These are phyloP conservation scores for Talaromyces marneffei DNA, from an alignment of 2,329 filamentous ascomycete species.

Conservation along the genomic window DNA sequence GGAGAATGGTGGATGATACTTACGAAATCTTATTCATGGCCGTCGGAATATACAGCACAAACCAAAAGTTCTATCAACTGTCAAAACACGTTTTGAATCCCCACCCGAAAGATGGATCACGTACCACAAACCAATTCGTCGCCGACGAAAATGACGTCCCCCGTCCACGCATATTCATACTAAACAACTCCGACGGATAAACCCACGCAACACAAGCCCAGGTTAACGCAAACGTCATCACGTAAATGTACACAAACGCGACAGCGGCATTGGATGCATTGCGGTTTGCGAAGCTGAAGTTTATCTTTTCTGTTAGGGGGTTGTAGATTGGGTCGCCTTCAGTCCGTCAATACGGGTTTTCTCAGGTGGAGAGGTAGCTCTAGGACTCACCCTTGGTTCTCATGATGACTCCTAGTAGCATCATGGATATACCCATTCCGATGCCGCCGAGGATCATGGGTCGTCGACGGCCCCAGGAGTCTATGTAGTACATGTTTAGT, in stretches of 20 bases:
- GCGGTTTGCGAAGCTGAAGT: conserved; percentile 18
- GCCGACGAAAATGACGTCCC: conserved; percentile 22
- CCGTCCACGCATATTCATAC: conserved; percentile 19
- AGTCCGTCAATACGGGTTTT: conserved; percentile 5
- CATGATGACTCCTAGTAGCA: conserved; percentile 25
- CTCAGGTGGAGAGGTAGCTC: background rate
- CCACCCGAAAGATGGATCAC: background rate
- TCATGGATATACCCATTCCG: conserved; percentile 25
- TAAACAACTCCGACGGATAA: conserved; percentile 22
- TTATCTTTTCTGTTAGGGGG: conserved; percentile 21
- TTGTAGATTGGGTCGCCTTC: conserved; percentile 19
- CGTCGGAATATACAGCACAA: conserved; percentile 23
- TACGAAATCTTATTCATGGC: conserved; percentile 22
- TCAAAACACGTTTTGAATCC: background rate
- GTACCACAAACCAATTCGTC: conserved; percentile 26
- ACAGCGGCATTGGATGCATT: conserved; percentile 21
- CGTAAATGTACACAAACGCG: conserved; percentile 27
- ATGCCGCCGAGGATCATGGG: conserved; percentile 25
- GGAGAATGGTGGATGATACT: no score
- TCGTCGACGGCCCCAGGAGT: conserved; percentile 25
- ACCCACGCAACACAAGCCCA: conserved; percentile 25
- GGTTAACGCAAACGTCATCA: conserved; percentile 25
- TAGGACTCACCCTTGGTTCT: conserved; percentile 20
- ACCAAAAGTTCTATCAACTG: conserved; percentile 22
- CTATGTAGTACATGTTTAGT: conserved; percentile 26